Percentiles rank a stretch among this genome's conserved stretches.
These are phyloP conservation scores for Teratosphaeria gauchensis DNA, from an alignment of 2,329 filamentous ascomycete species.

Conservation along the genomic window DNA sequence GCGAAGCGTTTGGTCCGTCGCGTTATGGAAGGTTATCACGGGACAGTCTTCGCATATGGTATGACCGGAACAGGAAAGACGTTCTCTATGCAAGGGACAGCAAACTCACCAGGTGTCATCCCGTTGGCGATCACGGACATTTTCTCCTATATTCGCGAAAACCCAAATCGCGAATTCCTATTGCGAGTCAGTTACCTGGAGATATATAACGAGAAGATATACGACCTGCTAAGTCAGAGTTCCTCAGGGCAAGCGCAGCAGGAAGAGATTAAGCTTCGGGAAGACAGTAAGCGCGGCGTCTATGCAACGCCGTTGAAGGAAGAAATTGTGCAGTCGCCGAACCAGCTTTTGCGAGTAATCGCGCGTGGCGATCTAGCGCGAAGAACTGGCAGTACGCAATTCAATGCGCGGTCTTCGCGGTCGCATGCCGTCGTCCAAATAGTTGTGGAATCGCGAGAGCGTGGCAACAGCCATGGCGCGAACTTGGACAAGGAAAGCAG, in stretches of 20 bases:
- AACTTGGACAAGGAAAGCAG: constrained; percentile 50
- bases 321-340: constrained; percentile 96
- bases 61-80: constrained; percentile 99
- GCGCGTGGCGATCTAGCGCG: constrained; percentile 85
- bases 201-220: constrained; percentile 97
- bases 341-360: constrained; percentile 88
- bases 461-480: constrained; percentile 40
- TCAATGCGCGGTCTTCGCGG: constrained; percentile 90
- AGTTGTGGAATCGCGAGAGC: constrained; percentile 90
- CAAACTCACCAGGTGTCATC: constrained; percentile 90
- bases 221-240: constrained; percentile 74
- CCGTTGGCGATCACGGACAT: constrained; percentile 96
- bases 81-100: constrained; percentile 98
- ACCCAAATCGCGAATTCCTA: constrained; percentile 85
- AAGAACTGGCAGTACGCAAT: constrained; percentile 88
- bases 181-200: constrained; percentile 95
- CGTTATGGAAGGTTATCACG: constrained; percentile 98
- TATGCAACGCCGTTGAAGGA: constrained; percentile 95
- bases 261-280: constrained; percentile 93
- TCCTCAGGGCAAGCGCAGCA: constrained; percentile 53
- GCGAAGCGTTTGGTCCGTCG: constrained; percentile 89
- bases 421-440: constrained; percentile 98
- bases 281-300: constrained; percentile 91
- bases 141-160: constrained; percentile 97
- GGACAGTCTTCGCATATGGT: constrained; percentile 95